Conservation (phyloP, 441 rosid genomes). For the Melastoma candidum region DNA sequence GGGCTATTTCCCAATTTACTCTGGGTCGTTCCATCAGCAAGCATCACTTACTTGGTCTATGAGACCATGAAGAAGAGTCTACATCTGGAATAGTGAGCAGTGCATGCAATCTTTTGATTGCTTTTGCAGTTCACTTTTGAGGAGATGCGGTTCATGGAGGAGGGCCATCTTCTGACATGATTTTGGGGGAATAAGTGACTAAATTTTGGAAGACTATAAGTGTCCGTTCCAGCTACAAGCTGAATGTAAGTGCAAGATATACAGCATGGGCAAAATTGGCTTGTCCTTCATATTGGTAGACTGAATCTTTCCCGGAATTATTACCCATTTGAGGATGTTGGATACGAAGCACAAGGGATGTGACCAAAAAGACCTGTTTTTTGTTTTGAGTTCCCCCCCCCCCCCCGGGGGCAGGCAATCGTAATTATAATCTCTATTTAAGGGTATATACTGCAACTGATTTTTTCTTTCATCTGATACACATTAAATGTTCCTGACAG, state of each 20-base stretch:
- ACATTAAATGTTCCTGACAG: no score
- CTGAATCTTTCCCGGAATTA: conserved; percentile 16
- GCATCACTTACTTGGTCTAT: conserved; percentile 72
- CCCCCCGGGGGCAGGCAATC: no score
- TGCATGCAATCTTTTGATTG: conserved; percentile 3
- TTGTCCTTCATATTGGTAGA: conserved; percentile 15
- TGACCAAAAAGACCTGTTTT: conserved; percentile 8
- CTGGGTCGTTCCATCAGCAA: conserved; percentile 72
- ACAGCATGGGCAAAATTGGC: conserved; percentile 20
- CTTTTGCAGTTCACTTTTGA: conserved; percentile 18
- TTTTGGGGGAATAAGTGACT: conserved; percentile 12
- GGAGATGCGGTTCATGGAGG: conserved; percentile 6
- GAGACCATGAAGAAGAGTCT: conserved; percentile 58
- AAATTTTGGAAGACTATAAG: conserved; percentile 15
- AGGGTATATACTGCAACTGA: no score
- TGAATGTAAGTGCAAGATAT: conserved; percentile 16
- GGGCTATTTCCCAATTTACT: conserved; percentile 73
- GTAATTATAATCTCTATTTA: no score
- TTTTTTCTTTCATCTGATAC: no score
- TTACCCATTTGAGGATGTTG: conserved; percentile 19
- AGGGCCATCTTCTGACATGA: conserved; percentile 12
- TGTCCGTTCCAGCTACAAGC: conserved; percentile 15
- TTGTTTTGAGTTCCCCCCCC: conserved; percentile 4
- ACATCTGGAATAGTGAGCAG: conserved; percentile 30
- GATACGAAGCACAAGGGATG: conserved; percentile 17